A percentile compares a stretch with the other conserved stretches of the same genome.
Conservation (phyloP, 331 rosid genomes). For the Malus hybrid region DNA sequence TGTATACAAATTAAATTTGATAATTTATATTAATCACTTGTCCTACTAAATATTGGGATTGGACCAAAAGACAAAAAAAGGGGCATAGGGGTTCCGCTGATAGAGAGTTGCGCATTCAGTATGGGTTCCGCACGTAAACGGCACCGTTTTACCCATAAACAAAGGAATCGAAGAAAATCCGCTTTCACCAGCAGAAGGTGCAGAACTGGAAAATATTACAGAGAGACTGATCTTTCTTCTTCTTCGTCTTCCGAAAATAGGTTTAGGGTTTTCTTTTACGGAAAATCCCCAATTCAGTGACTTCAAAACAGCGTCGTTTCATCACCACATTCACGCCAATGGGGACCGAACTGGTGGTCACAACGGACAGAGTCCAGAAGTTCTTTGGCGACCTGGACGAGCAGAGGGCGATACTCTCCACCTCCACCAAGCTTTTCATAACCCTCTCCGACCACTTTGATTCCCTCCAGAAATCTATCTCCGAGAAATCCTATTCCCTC, state of each 20-base stretch:
- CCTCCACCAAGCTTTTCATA: constrained; percentile 51
- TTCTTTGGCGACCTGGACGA: constrained; percentile 59
- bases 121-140: not conserved
- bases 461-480: constrained; percentile 42
- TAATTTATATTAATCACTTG: not conserved
- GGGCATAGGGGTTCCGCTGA: not conserved
- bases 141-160: not conserved
- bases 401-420: constrained; percentile 38
- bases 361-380: constrained; percentile 35
- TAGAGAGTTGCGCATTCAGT: too few relatives aligned
- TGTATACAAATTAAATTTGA: not conserved
- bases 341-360: constrained; percentile 38
- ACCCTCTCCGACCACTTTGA: constrained; percentile 41
- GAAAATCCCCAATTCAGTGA: not conserved
- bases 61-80: not conserved
- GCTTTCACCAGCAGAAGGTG: not conserved
- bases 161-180: not conserved
- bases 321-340: constrained; percentile 16
- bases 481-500: constrained; percentile 46
- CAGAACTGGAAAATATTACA: not conserved
- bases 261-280: not conserved
- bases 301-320: not conserved
- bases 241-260: not conserved
- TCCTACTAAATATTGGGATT: not conserved
- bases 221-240: not conserved